A percentile compares a stretch with the other conserved stretches of the same genome.
Conservation (phyloP, 371 early-diverging fungal genomes). For the Mortierella sp. region DNA sequence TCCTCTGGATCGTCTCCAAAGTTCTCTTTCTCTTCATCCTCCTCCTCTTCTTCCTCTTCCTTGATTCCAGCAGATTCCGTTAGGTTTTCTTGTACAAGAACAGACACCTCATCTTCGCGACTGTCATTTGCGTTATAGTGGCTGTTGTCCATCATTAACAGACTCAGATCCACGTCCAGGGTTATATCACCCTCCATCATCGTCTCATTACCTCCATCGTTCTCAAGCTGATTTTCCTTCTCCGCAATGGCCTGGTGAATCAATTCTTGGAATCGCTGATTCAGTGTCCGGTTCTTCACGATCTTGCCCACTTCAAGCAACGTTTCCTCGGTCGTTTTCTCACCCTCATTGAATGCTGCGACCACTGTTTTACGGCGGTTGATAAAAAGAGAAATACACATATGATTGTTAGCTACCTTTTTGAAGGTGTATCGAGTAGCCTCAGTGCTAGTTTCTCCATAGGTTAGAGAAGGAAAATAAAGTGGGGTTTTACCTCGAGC, state of each 20-base stretch:
- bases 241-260: constrained; percentile 52
- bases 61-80: too few relatives aligned
- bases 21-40: too few relatives aligned
- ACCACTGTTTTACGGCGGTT: constrained; percentile 17
- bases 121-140: too few relatives aligned
- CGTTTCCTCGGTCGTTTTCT: constrained; percentile 50
- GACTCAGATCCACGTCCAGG: constrained; percentile 37
- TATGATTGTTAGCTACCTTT: not conserved
- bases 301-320: constrained; percentile 44
- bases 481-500: constrained; percentile 43
- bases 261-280: constrained; percentile 44
- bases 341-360: constrained; percentile 52
- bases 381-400: not conserved
- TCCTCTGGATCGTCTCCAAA: too few relatives aligned
- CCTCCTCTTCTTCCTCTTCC: too few relatives aligned
- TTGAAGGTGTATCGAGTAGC: too few relatives aligned
- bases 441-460: too few relatives aligned
- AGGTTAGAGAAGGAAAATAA: too few relatives aligned
- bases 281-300: constrained; percentile 39
- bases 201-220: constrained; percentile 16
- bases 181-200: constrained; percentile 45
- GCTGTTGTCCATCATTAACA: too few relatives aligned
- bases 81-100: too few relatives aligned
- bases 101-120: too few relatives aligned
- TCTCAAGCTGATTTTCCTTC: constrained; percentile 40